A percentile compares a stretch with the other conserved stretches of the same genome.
phyloP scores from a whole-genome alignment of 305 asterid genomes.

The Fraxinus greggii region DNA sequence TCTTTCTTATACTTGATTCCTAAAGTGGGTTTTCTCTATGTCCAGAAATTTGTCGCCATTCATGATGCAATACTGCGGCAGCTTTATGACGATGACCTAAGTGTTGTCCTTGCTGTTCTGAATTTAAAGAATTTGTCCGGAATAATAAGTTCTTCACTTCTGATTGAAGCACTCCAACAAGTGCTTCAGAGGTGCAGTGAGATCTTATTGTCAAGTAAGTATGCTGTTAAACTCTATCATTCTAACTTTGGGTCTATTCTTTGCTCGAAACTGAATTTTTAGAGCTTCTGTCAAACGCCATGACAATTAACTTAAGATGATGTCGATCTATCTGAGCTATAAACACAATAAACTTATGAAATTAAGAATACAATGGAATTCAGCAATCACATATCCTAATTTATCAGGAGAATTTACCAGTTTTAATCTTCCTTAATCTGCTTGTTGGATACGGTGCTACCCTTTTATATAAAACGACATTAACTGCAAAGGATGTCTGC shows the following conservation, averaged over 20 bases:
- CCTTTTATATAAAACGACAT: background rate
- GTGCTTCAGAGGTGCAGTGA: conserved; percentile 64
- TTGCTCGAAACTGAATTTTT: background rate
- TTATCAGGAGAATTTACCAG: background rate
- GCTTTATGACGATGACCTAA: conserved; percentile 75
- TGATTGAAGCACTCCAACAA: conserved; percentile 52
- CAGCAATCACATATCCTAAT: background rate
- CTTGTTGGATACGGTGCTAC: background rate
- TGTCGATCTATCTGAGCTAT: background rate
- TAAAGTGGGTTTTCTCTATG: conserved; percentile 8
- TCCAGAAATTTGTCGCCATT: conserved; percentile 67
- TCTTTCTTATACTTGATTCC: background rate
- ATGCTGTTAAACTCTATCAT: conserved; percentile 16
- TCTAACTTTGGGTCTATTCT: conserved; percentile 7
- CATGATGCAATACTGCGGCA: conserved; percentile 71
- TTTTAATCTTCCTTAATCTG: background rate
- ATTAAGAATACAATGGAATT: background rate
- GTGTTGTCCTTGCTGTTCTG: conserved; percentile 75
- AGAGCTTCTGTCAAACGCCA: background rate
- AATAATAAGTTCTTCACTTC: conserved; percentile 45
- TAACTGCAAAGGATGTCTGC: background rate
- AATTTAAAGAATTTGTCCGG: conserved; percentile 52
- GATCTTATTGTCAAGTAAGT: conserved; percentile 60
- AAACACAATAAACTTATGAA: background rate
- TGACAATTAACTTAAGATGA: background rate